These are phyloP conservation scores for Boechera retrofracta DNA, from an alignment of 345 rosid species.

Conservation along the genomic window DNA sequence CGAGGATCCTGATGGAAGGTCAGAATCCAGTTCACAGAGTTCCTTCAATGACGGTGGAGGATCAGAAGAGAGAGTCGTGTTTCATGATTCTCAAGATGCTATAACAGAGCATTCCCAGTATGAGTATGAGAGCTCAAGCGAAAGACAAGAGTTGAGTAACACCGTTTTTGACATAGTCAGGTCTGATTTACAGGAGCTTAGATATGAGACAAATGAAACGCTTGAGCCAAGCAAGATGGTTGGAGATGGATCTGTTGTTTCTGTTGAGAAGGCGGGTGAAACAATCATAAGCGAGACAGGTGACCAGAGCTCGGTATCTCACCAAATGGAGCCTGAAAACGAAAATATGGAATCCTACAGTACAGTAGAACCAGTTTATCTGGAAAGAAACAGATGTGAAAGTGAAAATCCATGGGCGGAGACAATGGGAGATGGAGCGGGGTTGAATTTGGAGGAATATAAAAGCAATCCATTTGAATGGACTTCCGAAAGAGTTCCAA, in stretches of 20 bases:
- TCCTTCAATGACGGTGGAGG: conserved; percentile 29
- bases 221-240: conserved; percentile 13
- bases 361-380: conserved; percentile 10
- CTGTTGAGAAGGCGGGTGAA: conserved; percentile 15
- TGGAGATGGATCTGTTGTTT: conserved; percentile 1
- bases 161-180: conserved; percentile 17
- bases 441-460: conserved; percentile 27
- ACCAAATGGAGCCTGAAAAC: conserved; percentile 27
- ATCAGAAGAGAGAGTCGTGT: conserved; percentile 2
- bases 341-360: not conserved
- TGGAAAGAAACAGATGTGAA: conserved; percentile 6
- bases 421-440: conserved; percentile 39
- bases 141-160: conserved; percentile 24
- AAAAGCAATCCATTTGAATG: conserved; percentile 37
- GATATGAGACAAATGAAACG: conserved; percentile 28
- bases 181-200: conserved; percentile 17
- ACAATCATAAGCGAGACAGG: not conserved
- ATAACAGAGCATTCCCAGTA: conserved; percentile 20
- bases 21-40: conserved; percentile 19
- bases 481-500: conserved; percentile 31
- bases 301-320: not conserved
- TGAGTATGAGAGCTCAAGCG: conserved; percentile 25
- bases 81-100: conserved; percentile 9
- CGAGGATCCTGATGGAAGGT: conserved; percentile 17
- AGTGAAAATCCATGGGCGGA: conserved; percentile 32